Percentiles rank a stretch among this genome's conserved stretches.
These are phyloP conservation scores for Raphidocelis subcapitata DNA, from an alignment of 139 green algal species.

Conservation along the genomic window DNA sequence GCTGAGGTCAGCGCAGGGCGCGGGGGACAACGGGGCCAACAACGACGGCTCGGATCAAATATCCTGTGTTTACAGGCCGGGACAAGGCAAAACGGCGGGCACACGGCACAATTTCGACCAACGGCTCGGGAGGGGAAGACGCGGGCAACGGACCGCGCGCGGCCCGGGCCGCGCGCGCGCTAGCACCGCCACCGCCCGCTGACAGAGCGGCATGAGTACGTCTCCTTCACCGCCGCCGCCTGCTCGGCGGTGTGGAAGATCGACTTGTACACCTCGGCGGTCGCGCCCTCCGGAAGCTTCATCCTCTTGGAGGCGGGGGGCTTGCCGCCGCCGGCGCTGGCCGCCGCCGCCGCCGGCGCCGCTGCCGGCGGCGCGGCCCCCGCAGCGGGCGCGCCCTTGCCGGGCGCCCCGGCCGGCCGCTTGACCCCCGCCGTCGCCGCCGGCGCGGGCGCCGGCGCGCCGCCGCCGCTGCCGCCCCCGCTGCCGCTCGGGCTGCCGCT, in stretches of 20 bases:
- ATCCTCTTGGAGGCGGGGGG: slow-evolving; percentile 35
- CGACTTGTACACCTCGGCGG: slow-evolving; percentile 35
- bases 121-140: too few species aligned
- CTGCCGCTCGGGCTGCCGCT: background rate
- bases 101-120: too few species aligned
- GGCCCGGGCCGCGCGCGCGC: too few species aligned
- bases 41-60: too few species aligned
- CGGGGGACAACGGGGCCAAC: too few species aligned
- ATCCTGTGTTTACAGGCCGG: too few species aligned
- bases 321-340: slow-evolving; percentile 21
- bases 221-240: slow-evolving; percentile 38
- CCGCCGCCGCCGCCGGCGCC: background rate
- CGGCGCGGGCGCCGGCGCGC: too few species aligned
- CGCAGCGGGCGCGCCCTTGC: background rate
- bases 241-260: slow-evolving; percentile 32
- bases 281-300: slow-evolving; percentile 30
- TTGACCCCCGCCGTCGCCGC: slow-evolving; percentile 3
- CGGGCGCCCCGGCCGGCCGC: slow-evolving; percentile 2
- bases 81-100: too few species aligned
- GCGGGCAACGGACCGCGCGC: too few species aligned
- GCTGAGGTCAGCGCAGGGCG: too few species aligned
- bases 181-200: slow-evolving; percentile 5
- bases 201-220: slow-evolving; percentile 36
- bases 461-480: background rate
- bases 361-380: slow-evolving; percentile 5